A percentile compares a stretch with the other conserved stretches of the same genome.
These are phyloP conservation scores for Dalbergia cochinchinensis DNA, from an alignment of 306 rosid genomes.

Conservation along the genomic window DNA sequence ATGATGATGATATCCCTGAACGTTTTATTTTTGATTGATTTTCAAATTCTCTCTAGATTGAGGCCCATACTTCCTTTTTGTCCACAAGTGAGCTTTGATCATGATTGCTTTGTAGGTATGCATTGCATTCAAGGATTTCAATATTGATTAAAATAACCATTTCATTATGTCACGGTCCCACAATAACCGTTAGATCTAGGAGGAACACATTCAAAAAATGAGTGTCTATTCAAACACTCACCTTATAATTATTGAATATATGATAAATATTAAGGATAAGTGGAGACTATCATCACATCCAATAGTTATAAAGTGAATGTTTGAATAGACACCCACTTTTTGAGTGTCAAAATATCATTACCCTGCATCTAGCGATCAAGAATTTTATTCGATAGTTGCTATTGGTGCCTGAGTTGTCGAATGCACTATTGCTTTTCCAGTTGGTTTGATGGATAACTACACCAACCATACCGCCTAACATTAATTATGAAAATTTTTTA, in stretches of 20 bases:
- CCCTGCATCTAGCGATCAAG: no score
- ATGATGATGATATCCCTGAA: slow-evolving; percentile 8
- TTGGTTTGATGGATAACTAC: not conserved
- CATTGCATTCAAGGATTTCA: not conserved
- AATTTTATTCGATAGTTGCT: slow-evolving; percentile 14
- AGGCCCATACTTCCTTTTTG: slow-evolving; percentile 10
- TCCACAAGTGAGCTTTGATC: slow-evolving; percentile 15
- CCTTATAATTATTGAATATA: no score
- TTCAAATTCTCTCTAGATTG: slow-evolving; percentile 17
- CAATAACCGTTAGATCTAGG: slow-evolving; percentile 32
- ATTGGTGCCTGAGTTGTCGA: not conserved
- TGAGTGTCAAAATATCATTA: no score
- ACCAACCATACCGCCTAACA: no score
- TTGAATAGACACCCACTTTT: no score
- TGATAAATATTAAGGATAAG: no score
- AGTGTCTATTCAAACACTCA: no score
- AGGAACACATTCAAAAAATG: no score
- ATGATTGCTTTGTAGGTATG: slow-evolving; percentile 25
- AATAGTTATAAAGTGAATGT: no score
- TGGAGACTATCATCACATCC: no score
- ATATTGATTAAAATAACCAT: not conserved
- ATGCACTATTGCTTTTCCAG: not conserved
- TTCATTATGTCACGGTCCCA: slow-evolving; percentile 4
- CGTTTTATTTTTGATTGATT: not conserved
- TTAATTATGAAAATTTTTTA: no score